These are phyloP conservation scores for Candida silvicultrix DNA, from an alignment of 805 yeast genomes.

Conservation along the genomic window DNA sequence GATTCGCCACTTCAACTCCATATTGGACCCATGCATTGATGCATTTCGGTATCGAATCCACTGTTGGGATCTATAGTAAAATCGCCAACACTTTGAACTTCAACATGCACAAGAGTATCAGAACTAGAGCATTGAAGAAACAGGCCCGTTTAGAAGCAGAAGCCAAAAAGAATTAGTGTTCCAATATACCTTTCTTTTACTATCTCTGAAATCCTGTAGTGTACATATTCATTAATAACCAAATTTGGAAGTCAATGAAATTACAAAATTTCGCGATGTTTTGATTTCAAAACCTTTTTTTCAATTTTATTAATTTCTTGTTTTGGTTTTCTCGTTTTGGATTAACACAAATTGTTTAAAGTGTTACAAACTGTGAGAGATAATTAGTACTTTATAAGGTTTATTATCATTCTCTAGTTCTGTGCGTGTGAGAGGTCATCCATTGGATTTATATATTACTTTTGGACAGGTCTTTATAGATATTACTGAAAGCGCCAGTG, in stretches of 20 bases:
- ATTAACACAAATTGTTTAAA: too few species aligned
- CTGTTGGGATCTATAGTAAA: conserved; percentile 77
- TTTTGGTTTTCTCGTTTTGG: not conserved
- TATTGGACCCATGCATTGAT: conserved; percentile 90
- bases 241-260: too few species aligned
- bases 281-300: not conserved
- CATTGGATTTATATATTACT: too few species aligned
- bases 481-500: too few species aligned
- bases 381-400: too few species aligned
- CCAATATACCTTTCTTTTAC: too few species aligned
- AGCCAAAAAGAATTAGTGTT: conserved; percentile 15
- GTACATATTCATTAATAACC: too few species aligned
- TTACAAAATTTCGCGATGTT: not conserved
- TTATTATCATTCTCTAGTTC: too few species aligned
- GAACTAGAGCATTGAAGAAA: conserved; percentile 78
- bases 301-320: conserved; percentile 9
- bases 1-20: conserved; percentile 83
- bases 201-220: too few species aligned
- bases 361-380: too few species aligned
- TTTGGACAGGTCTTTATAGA: too few species aligned
- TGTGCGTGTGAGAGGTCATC: too few species aligned
- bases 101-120: conserved; percentile 72
- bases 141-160: conserved; percentile 37
- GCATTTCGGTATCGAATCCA: conserved; percentile 74
- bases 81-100: conserved; percentile 64